Evolutionary conservation across 495 filamentous ascomycete genomes (phyloP).

Genomic region (Hypoxylon trugodes): DNA sequence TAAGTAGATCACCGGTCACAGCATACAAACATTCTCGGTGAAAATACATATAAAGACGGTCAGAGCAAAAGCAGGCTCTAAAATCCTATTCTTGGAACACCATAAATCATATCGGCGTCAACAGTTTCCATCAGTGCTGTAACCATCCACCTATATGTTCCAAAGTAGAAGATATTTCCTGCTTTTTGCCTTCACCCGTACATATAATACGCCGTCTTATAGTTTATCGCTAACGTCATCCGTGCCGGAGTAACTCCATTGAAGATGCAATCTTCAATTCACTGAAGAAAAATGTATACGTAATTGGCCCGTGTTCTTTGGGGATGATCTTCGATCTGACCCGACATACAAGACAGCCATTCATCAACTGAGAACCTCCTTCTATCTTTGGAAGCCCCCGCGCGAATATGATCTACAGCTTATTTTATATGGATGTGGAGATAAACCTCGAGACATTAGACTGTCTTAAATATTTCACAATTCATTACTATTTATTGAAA

Average conservation of each 20-base stretch:
- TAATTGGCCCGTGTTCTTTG: constrained; percentile 24
- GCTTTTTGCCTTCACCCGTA: neutral
- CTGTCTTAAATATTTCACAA: neutral
- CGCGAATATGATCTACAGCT: constrained; percentile 30
- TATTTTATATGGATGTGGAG: constrained; percentile 5
- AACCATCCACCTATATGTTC: too few relatives aligned
- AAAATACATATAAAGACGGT: neutral
- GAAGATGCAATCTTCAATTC: neutral
- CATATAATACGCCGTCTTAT: constrained; percentile 26
- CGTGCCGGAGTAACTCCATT: neutral
- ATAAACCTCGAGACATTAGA: neutral
- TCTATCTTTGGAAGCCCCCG: constrained; percentile 13
- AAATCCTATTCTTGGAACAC: neutral
- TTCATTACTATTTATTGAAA: too few relatives aligned
- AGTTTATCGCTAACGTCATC: constrained; percentile 27
- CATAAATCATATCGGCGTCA: constrained; percentile 13
- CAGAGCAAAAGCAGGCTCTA: neutral
- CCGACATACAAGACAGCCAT: constrained; percentile 20
- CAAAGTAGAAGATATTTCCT: neutral
- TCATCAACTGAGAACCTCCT: neutral
- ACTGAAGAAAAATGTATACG: neutral
- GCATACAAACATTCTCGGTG: neutral
- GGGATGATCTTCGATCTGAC: constrained; percentile 27
- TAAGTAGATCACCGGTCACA: neutral
- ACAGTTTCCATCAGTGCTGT: neutral